Percentiles rank a stretch among this genome's conserved stretches.
These are phyloP conservation scores for Malassezia globosa DNA, from an alignment of 1,284 basidiomycete species.

Conservation along the genomic window DNA sequence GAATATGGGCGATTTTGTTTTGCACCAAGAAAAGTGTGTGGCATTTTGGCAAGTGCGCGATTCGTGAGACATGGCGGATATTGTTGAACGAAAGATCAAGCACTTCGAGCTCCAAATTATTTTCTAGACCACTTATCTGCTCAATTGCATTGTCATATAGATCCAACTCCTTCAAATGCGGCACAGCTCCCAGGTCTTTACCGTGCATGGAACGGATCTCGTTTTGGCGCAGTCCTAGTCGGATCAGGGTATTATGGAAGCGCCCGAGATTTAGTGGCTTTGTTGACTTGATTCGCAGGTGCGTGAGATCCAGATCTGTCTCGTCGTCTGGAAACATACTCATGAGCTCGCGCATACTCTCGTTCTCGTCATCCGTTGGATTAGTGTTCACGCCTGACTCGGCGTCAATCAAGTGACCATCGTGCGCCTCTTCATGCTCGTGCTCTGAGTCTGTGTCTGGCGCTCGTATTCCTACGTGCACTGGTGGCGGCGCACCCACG, in stretches of 20 bases:
- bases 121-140: conserved; percentile 29
- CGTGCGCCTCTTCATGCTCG: conserved; percentile 14
- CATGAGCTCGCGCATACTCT: conserved; percentile 23
- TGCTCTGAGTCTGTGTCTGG: conserved; percentile 25
- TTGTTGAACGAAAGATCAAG: conserved; percentile 94
- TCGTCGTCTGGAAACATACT: conserved; percentile 26
- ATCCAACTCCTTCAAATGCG: conserved; percentile 73
- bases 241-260: conserved; percentile 61
- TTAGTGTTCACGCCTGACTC: conserved; percentile 19
- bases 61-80: conserved; percentile 52
- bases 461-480: neutral
- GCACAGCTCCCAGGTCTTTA: conserved; percentile 50
- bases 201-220: conserved; percentile 60
- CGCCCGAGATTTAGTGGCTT: conserved; percentile 55
- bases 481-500: conserved; percentile 5
- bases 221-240: conserved; percentile 82
- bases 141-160: conserved; percentile 83
- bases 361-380: conserved; percentile 24
- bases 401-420: neutral
- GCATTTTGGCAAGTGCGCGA: conserved; percentile 54
- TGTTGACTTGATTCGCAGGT: conserved; percentile 61
- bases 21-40: conserved; percentile 85
- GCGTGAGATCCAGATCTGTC: conserved; percentile 64
- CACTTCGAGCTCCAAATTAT: conserved; percentile 58
- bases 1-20: conserved; percentile 76